Evolutionary conservation across 768 basidiomycete species (phyloP), one percentile per base, ranked within the genome.

Genomic region (Asterophora lycoperdoides): DNA sequence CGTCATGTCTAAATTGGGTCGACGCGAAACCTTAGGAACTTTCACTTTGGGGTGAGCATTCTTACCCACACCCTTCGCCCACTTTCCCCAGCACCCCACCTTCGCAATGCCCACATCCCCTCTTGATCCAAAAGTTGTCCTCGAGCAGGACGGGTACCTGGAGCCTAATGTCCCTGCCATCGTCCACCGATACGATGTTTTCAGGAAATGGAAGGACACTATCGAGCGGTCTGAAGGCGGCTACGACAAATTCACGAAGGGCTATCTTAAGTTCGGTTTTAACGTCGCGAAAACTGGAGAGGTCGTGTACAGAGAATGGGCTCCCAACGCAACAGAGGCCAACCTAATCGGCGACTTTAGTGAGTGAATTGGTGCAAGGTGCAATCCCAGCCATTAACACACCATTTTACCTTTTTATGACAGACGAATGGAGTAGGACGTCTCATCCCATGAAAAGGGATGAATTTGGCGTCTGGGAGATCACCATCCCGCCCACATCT

Each of bases 311-410:
- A 76, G 89, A 58, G 96, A 99, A 65, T 99, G 96, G 96, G 95
- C 96, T 8, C 94, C 96, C 0, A 89, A 89, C 56, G 94, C 88
- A 14, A 70, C 60, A 38, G 84, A 86, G 58, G 95, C 94, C 3
- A 77, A 72, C 63, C 69, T 99, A 48, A 92, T 92, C 58, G 96
- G 96, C 37, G 95, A 99, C 39, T 99, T 99, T 75, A 99, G 94
- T 97, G 56, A 67, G 92, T 80, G 20, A 29, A 54, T 57, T 46
- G 11, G n/a, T n/a, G n/a, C n/a, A 28, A 8, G 20, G 26, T 15
- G 34, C 35, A 33, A 36, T 38, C 20, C 36, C 29, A 35, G 19
- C 42, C 28, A 14, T 52, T 43, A 40, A 52, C 44, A 37, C 32
- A 23, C 14, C 14, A 19, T 11, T 15, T 17, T 44, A 28, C 23